phyloP scores from a whole-genome alignment of 495 filamentous ascomycete genomes.

The Penicillium malachiteum region DNA sequence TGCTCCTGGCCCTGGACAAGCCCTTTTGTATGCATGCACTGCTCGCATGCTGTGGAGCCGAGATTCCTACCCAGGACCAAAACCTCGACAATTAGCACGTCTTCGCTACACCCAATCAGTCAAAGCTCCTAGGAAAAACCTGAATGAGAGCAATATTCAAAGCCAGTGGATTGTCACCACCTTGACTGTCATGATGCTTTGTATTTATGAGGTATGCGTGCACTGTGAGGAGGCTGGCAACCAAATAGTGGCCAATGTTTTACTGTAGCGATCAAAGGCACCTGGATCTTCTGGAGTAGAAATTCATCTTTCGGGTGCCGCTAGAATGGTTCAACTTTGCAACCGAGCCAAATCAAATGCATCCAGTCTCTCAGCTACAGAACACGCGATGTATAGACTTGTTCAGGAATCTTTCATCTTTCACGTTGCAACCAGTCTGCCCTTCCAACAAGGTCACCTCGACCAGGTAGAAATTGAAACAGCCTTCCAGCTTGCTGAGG shows the following conservation, averaged over 20 bases:
- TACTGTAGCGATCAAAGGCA: constrained; percentile 15
- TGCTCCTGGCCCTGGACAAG: constrained; percentile 7
- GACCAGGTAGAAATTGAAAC: constrained; percentile 8
- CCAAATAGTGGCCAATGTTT: neutral
- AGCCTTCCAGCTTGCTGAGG: constrained; percentile 17
- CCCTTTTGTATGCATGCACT: constrained; percentile 25
- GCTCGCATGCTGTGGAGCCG: constrained; percentile 23
- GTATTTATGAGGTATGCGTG: constrained; percentile 22
- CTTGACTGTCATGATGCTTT: constrained; percentile 20
- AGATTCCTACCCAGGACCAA: constrained; percentile 15
- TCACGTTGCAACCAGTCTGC: constrained; percentile 25
- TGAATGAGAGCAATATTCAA: neutral
- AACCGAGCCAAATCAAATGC: neutral
- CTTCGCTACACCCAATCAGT: constrained; percentile 18
- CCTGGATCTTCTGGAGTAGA: constrained; percentile 11
- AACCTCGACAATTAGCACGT: constrained; percentile 8
- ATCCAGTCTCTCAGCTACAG: neutral
- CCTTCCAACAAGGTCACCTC: constrained; percentile 12
- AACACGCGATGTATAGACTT: constrained; percentile 13
- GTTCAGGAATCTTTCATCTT: constrained; percentile 27
- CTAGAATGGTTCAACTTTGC: constrained; percentile 16
- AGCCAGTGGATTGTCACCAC: constrained; percentile 10
- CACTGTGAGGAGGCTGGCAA: neutral
- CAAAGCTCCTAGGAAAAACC: constrained; percentile 6
- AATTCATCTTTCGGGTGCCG: constrained; percentile 21